phyloP scores from a whole-genome alignment of 257 asterid genomes.

The Salvia splendens region DNA sequence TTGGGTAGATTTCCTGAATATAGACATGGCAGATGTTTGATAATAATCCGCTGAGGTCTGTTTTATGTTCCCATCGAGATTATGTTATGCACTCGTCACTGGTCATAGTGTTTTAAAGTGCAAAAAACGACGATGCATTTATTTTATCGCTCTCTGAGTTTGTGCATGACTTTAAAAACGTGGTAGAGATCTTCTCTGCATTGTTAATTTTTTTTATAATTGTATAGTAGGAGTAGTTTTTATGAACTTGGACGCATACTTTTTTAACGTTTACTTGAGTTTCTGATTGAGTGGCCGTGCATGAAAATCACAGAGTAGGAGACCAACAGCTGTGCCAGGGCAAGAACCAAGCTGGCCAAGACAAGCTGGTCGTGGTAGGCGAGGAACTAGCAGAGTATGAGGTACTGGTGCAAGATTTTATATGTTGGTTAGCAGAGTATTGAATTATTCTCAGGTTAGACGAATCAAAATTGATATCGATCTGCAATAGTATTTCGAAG shows the following conservation, averaged over 20 bases:
- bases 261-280: not conserved
- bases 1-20: not conserved
- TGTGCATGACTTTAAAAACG: not conserved
- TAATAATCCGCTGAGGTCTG: too few relatives aligned
- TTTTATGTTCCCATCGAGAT: not conserved
- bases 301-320: slow-evolving; percentile 50
- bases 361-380: slow-evolving; percentile 52
- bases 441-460: too few relatives aligned
- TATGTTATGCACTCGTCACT: not conserved
- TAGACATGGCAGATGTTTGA: slow-evolving; percentile 2
- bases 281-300: slow-evolving; percentile 14
- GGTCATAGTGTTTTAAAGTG: slow-evolving; percentile 34
- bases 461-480: too few relatives aligned
- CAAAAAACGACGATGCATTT: slow-evolving; percentile 12
- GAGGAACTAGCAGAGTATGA: slow-evolving; percentile 66
- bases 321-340: slow-evolving; percentile 26
- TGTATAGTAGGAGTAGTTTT: not conserved
- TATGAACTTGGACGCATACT: not conserved
- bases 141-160: not conserved
- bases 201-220: not conserved
- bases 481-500: slow-evolving; percentile 1
- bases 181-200: slow-evolving; percentile 7
- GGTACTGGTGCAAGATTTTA: slow-evolving; percentile 9
- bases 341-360: slow-evolving; percentile 33
- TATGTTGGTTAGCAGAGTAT: not conserved